Evolutionary conservation across 78 protist genomes (phyloP).

Genomic region (Salpingoeca rosetta): DNA sequence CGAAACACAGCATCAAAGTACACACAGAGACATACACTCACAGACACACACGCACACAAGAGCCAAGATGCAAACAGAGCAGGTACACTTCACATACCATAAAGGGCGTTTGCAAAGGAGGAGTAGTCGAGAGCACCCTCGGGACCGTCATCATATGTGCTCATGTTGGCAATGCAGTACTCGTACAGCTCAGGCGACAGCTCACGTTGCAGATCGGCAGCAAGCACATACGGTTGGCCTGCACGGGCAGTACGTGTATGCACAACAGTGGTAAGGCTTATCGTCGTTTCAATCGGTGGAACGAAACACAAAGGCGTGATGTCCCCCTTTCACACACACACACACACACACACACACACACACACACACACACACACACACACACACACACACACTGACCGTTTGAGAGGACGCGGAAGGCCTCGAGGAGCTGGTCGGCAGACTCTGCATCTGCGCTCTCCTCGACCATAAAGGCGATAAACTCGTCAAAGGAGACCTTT

Average conservation of each 20-base stretch:
- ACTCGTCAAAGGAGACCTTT: constrained; percentile 15
- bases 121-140: not conserved
- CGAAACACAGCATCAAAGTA: not conserved
- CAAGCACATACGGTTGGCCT: not conserved
- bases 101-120: not conserved
- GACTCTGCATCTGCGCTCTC: constrained; percentile 22
- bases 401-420: constrained; percentile 20
- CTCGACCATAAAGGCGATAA: constrained; percentile 12
- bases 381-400: not conserved
- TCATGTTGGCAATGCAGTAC: not conserved
- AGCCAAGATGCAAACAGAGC: not conserved
- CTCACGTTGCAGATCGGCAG: not conserved
- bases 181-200: not conserved
- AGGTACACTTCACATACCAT: not conserved
- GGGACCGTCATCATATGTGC: not conserved
- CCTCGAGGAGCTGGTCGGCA: constrained; percentile 18
- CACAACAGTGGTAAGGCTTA: no score
- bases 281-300: no score
- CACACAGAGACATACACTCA: not conserved
- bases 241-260: no score
- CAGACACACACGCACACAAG: not conserved
- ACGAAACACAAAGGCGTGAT: no score
- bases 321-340: no score
- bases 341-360: no score
- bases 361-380: no score